Conservation (phyloP, 2,329 filamentous ascomycete species). For the Paraphaeosphaeria minitans region DNA sequence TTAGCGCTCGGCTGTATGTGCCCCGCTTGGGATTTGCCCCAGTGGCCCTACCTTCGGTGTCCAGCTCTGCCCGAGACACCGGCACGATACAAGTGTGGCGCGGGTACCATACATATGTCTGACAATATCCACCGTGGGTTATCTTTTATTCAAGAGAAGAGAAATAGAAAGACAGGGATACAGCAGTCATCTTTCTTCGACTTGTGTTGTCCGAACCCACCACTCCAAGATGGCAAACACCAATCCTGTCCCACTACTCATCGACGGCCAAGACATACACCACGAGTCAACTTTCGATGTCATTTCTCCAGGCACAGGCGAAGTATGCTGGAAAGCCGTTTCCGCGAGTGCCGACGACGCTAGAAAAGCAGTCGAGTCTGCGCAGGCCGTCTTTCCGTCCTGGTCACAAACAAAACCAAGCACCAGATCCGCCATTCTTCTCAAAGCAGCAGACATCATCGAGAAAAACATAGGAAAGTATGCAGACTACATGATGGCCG, state of each 20-base stretch:
- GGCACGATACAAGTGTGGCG: not conserved
- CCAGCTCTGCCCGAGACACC: not conserved
- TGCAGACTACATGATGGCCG: conserved; percentile 59
- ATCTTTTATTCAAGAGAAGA: not conserved
- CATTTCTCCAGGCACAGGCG: conserved; percentile 60
- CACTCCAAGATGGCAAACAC: not conserved
- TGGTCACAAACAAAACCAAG: conserved; percentile 68
- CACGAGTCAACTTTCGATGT: conserved; percentile 45
- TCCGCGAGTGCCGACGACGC: conserved; percentile 61
- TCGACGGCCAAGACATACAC: conserved; percentile 50
- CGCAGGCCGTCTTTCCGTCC: conserved; percentile 65
- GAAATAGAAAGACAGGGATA: not conserved
- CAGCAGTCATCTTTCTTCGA: not conserved
- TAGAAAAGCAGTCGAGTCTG: conserved; percentile 60
- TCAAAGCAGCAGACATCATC: conserved; percentile 68
- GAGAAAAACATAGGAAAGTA: conserved; percentile 64
- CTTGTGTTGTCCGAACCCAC: not conserved
- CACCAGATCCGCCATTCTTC: conserved; percentile 69
- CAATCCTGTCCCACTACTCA: conserved; percentile 46
- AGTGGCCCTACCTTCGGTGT: not conserved
- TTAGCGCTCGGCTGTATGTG: not conserved
- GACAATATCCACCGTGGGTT: not conserved
- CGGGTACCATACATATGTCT: not conserved
- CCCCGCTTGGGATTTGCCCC: not conserved
- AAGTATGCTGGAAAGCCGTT: conserved; percentile 56